Evolutionary conservation across 2,329 filamentous ascomycete genomes (phyloP).

Genomic region (Cladosporium sp.): DNA sequence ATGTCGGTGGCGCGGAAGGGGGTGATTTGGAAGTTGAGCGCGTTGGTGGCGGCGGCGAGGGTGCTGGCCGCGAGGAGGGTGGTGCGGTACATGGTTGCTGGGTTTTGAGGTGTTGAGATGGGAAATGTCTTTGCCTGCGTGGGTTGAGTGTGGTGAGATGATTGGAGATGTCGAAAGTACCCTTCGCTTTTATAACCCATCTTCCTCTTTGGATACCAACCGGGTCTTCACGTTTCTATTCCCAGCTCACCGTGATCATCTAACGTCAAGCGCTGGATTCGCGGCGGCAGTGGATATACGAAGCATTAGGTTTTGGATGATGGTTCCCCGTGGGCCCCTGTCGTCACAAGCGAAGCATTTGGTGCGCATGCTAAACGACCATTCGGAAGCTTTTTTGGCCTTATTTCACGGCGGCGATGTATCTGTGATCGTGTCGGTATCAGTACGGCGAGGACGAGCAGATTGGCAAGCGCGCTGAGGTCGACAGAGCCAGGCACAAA

Average conservation of each 20-base stretch:
- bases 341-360: too few relatives aligned
- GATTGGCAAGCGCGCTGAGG: too few relatives aligned
- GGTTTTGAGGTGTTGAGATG: neutral
- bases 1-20: slow-evolving; percentile 16
- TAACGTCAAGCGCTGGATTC: neutral
- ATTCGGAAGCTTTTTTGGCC: neutral
- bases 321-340: too few relatives aligned
- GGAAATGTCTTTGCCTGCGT: neutral
- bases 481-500: too few relatives aligned
- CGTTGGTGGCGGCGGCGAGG: slow-evolving; percentile 5
- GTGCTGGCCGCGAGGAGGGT: neutral
- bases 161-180: too few relatives aligned
- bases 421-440: too few relatives aligned
- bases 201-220: too few relatives aligned
- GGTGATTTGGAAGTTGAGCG: slow-evolving; percentile 20
- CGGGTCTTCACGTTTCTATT: neutral
- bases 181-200: neutral
- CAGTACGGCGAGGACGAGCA: too few relatives aligned
- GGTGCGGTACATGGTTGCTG: neutral
- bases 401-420: too few relatives aligned
- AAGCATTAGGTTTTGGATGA: too few relatives aligned
- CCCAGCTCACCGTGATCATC: neutral
- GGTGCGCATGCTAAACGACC: neutral
- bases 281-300: too few relatives aligned
- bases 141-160: too few relatives aligned